phyloP scores from a whole-genome alignment of 495 filamentous ascomycete genomes.

The Aspergillus coremiiformis region DNA sequence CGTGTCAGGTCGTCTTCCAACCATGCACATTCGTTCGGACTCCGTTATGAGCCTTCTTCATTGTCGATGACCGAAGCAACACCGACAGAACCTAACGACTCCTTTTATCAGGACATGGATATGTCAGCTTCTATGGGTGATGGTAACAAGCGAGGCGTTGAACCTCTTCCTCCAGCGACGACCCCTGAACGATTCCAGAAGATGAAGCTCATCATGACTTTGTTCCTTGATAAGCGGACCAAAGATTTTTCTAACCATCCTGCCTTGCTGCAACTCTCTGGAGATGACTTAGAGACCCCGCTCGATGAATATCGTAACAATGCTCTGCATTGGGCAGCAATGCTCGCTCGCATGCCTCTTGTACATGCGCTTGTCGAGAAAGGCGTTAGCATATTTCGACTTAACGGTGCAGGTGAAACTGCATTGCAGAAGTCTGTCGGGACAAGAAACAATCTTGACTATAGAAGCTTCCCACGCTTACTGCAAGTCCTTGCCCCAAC shows the following conservation, averaged over 20 bases:
- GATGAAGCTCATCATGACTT: conserved; percentile 70
- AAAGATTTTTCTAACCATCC: conserved; percentile 59
- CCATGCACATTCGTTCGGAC: conserved; percentile 35
- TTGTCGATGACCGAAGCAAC: conserved; percentile 48
- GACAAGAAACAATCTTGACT: conserved; percentile 86
- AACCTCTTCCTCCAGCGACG: conserved; percentile 61
- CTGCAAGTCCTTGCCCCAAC: conserved; percentile 83
- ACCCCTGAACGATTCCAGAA: conserved; percentile 64
- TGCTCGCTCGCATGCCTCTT: conserved; percentile 75
- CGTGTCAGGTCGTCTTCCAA: conserved; percentile 53
- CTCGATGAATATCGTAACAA: conserved; percentile 82
- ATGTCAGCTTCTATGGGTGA: conserved; percentile 45
- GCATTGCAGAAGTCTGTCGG: conserved; percentile 81
- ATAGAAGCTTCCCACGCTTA: conserved; percentile 71
- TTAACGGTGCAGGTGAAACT: conserved; percentile 83
- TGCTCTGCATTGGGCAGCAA: conserved; percentile 95
- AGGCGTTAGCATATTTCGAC: conserved; percentile 77
- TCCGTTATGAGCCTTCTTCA: conserved; percentile 32
- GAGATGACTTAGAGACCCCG: conserved; percentile 79
- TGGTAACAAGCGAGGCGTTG: conserved; percentile 50
- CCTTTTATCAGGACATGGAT: conserved; percentile 62
- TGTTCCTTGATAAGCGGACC: conserved; percentile 67
- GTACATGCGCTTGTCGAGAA: conserved; percentile 70
- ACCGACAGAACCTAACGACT: conserved; percentile 81
- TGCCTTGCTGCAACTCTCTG: conserved; percentile 61